These are phyloP conservation scores for Porphyrellus cyaneotinctus DNA, from an alignment of 768 basidiomycete species.

Conservation along the genomic window DNA sequence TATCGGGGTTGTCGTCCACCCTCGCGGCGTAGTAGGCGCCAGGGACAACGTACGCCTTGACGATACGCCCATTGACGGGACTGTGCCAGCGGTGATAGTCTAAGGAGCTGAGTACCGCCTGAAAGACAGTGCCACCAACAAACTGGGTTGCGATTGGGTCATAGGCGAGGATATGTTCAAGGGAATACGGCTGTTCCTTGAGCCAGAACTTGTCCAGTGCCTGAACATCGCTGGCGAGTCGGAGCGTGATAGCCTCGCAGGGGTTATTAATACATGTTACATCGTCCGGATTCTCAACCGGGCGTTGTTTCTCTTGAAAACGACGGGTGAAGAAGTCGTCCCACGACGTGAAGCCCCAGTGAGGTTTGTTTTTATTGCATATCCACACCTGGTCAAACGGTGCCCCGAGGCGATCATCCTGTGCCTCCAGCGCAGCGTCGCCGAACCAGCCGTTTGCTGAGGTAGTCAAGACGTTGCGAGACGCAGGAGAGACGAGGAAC, in stretches of 20 bases:
- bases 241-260: conserved; percentile 53
- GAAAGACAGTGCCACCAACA: conserved; percentile 48
- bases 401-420: conserved; percentile 6
- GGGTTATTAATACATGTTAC: conserved; percentile 39
- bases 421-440: conserved; percentile 21
- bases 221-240: conserved; percentile 37
- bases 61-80: conserved; percentile 47
- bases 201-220: conserved; percentile 51
- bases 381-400: conserved; percentile 38
- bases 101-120: conserved; percentile 52
- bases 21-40: conserved; percentile 48
- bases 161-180: conserved; percentile 48
- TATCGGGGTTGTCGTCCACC: conserved; percentile 27
- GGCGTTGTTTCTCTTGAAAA: conserved; percentile 33
- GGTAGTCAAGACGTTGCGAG: conserved; percentile 38
- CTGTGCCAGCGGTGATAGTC: conserved; percentile 64
- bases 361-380: conserved; percentile 35
- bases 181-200: conserved; percentile 59
- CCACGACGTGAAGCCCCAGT: conserved; percentile 47
- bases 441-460: background rate
- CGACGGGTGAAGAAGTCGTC: conserved; percentile 52
- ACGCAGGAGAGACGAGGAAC: conserved; percentile 43
- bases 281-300: conserved; percentile 27
- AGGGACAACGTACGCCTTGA: conserved; percentile 41
- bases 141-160: conserved; percentile 40